phyloP scores from a whole-genome alignment of 345 rosid species.

The Citrus trifoliata region DNA sequence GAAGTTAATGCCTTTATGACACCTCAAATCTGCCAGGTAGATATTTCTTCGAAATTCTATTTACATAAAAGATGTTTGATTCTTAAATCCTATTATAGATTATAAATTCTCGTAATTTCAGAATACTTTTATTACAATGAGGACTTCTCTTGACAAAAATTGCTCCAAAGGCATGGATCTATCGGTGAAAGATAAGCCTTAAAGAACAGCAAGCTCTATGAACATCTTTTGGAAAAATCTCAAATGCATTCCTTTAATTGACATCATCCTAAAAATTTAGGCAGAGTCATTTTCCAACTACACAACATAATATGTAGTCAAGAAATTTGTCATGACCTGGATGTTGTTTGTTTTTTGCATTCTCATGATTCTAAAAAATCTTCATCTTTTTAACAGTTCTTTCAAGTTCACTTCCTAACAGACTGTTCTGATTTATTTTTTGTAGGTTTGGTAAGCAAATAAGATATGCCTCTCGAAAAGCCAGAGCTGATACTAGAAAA shows the following conservation, averaged over 20 bases:
- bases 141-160: neutral
- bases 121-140: neutral
- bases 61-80: neutral
- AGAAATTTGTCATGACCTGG: neutral
- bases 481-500: slow-evolving; percentile 90
- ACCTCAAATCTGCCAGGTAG: neutral
- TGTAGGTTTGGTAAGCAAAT: slow-evolving; percentile 82
- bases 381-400: neutral
- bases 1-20: neutral
- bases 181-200: neutral
- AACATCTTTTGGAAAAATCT: neutral
- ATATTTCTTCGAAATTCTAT: neutral
- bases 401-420: neutral
- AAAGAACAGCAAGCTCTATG: neutral
- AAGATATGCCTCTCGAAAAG: slow-evolving; percentile 85
- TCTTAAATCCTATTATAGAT: neutral
- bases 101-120: neutral
- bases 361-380: neutral
- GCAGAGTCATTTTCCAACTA: no score
- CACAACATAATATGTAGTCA: no score
- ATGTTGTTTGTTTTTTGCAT: neutral
- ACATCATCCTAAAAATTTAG: neutral
- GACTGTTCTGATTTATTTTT: slow-evolving; percentile 5
- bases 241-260: neutral
- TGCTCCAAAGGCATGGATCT: no score